These are phyloP conservation scores for Blastocrithidia nonstop DNA, from an alignment of 208 protist genomes.

Conservation along the genomic window DNA sequence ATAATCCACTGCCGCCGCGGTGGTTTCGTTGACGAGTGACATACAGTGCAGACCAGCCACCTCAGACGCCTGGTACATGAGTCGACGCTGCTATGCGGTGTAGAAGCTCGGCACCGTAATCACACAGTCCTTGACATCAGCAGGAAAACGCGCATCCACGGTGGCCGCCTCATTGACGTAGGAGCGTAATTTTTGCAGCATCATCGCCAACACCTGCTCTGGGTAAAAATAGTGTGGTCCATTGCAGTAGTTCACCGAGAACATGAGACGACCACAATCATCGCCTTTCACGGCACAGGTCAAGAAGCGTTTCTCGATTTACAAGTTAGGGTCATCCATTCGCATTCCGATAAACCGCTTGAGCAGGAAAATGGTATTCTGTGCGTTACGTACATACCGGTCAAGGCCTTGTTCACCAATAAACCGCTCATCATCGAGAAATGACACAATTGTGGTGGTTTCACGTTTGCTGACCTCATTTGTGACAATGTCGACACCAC, in stretches of 20 bases:
- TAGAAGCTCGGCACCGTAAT: constrained; percentile 81
- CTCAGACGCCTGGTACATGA: constrained; percentile 70
- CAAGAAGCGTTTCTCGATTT: constrained; percentile 35
- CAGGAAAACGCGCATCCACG: constrained; percentile 29
- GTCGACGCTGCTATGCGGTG: constrained; percentile 61
- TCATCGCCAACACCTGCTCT: constrained; percentile 87
- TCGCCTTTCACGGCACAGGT: constrained; percentile 52
- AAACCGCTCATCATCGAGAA: constrained; percentile 68
- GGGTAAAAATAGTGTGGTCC: constrained; percentile 68
- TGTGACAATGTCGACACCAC: constrained; percentile 81
- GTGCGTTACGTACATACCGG: constrained; percentile 65
- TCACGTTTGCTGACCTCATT: constrained; percentile 85
- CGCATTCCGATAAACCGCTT: constrained; percentile 83
- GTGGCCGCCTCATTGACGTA: constrained; percentile 69
- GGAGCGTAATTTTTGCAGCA: constrained; percentile 57
- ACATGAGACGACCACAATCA: constrained; percentile 54
- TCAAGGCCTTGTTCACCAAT: constrained; percentile 80
- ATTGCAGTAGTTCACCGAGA: constrained; percentile 66
- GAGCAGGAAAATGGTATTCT: constrained; percentile 75
- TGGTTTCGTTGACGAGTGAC: constrained; percentile 82
- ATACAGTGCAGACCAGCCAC: constrained; percentile 81
- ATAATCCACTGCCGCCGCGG: constrained; percentile 81
- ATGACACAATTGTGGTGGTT: constrained; percentile 83
- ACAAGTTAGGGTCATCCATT: constrained; percentile 49
- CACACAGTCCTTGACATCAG: constrained; percentile 66